These are phyloP conservation scores for Acacia acuminata DNA, from an alignment of 306 rosid genomes.

Conservation along the genomic window DNA sequence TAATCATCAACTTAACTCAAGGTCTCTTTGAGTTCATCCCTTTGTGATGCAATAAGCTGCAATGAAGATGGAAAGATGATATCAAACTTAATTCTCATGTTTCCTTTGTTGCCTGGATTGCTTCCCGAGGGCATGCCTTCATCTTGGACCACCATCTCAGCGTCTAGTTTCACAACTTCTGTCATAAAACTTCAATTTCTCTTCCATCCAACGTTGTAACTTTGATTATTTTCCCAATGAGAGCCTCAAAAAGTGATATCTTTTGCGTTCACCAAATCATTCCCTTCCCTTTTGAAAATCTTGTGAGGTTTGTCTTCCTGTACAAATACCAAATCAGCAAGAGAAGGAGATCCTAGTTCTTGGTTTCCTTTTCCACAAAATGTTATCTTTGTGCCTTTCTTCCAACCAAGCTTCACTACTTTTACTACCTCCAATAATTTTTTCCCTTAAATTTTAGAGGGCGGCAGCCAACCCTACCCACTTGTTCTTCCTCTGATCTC, in stretches of 20 bases:
- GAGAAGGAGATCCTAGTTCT: slow-evolving; percentile 42
- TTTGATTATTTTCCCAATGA: slow-evolving; percentile 51
- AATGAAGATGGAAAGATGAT: slow-evolving; percentile 59
- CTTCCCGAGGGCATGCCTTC: slow-evolving; percentile 84
- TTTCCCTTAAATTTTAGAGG: no score
- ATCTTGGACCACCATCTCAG: slow-evolving; percentile 49
- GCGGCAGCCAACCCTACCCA: no score
- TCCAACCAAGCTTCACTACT: slow-evolving; percentile 75
- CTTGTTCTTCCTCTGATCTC: no score
- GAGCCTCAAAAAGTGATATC: slow-evolving; percentile 67
- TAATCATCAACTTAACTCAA: slow-evolving; percentile 43
- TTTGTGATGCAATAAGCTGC: slow-evolving; percentile 57
- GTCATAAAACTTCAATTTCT: slow-evolving; percentile 43
- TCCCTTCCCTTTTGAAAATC: slow-evolving; percentile 64
- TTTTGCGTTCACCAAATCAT: slow-evolving; percentile 55
- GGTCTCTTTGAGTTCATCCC: slow-evolving; percentile 54
- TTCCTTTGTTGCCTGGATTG: slow-evolving; percentile 68
- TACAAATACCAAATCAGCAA: slow-evolving; percentile 63
- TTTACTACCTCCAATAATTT: slow-evolving; percentile 47
- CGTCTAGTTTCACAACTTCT: slow-evolving; percentile 63
- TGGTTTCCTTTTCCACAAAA: slow-evolving; percentile 74
- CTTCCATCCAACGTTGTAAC: slow-evolving; percentile 72
- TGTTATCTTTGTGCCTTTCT: slow-evolving; percentile 71
- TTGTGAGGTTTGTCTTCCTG: slow-evolving; percentile 71
- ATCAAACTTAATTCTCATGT: slow-evolving; percentile 66